These are phyloP conservation scores for Tulasnella sp. DNA, from an alignment of 768 basidiomycete species.

Conservation along the genomic window DNA sequence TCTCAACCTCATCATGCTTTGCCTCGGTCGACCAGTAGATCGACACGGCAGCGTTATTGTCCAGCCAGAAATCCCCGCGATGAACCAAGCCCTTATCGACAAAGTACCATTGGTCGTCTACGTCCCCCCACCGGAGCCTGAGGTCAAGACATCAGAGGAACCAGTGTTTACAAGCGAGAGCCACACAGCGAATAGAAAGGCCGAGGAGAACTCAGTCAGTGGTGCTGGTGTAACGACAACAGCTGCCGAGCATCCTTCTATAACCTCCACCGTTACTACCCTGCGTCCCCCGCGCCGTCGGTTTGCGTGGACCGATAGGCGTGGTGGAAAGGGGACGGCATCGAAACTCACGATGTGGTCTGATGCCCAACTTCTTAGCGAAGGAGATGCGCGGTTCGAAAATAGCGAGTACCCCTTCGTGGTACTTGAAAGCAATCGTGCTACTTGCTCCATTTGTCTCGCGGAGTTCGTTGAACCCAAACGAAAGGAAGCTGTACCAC, in stretches of 20 bases:
- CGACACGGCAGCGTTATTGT: slow-evolving; percentile 50
- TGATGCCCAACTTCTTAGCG: slow-evolving; percentile 1
- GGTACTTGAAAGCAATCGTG: slow-evolving; percentile 73
- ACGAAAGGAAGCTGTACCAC: slow-evolving; percentile 11
- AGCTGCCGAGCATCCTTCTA: no score
- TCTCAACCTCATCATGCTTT: slow-evolving; percentile 75
- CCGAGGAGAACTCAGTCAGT: no score
- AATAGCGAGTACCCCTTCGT: slow-evolving; percentile 75
- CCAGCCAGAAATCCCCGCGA: slow-evolving; percentile 72
- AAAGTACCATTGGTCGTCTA: slow-evolving; percentile 80
- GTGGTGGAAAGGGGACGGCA: not conserved
- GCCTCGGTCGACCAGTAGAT: slow-evolving; percentile 73
- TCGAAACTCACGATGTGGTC: not conserved
- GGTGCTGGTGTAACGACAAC: no score
- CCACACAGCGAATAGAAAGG: no score
- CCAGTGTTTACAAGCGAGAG: no score
- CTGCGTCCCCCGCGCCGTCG: not conserved
- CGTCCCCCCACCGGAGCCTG: slow-evolving; percentile 40
- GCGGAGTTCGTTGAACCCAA: slow-evolving; percentile 77
- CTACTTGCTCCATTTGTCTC: slow-evolving; percentile 78
- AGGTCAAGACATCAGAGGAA: slow-evolving; percentile 32
- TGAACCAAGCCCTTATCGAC: slow-evolving; percentile 67
- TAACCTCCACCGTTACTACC: not conserved
- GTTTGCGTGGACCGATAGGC: not conserved
- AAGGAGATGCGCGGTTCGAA: slow-evolving; percentile 80